Evolutionary conservation across 192 early-diverging fungal species (phyloP), one percentile per base, ranked within the genome.

Genomic region (Backusella sp.): DNA sequence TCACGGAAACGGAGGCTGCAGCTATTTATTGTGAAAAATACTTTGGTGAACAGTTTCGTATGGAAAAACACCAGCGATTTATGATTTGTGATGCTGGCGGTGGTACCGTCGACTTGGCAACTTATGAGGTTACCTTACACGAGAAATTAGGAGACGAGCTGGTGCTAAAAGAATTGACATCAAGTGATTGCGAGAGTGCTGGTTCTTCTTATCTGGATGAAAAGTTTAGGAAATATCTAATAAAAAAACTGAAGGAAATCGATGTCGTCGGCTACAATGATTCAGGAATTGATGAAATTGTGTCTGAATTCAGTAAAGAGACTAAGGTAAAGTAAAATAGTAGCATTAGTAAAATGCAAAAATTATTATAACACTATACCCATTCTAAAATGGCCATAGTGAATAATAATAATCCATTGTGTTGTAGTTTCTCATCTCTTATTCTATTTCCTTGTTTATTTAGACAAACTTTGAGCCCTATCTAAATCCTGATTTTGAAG

Each of bases 21-120:
- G 88, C 88, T 17, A 75, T 89, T 39, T 89, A 89, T 66, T 85
- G 86, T 62, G 85, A 87, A 77, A 80, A 84, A 52, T 62, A 62
- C 9, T 85, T 82, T 74, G 83, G 82, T 7, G 83, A 87, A 11
- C 81, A 85, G 46, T 87, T 87, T 67, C 81, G 83, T 62, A 65
- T 84, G 70, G 66, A 44, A 14, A 72, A 77, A 46, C 80, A 81
- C 17, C 79, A 83, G 19, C 79, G 81, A 5, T 87, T 86, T 44
- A 80, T 86, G 80, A 82, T 86, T 67, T 84, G 84, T 68, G 86
- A 87, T 77, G 83, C 83, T 68, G 86, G 86, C 65, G 86, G 86
- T 36, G 86, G 86, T 53, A 87, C 86, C 7, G 86, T 87, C 1
- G 86, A 87, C 80, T 73, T 86, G 4, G 66, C 66, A 19, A 68